Evolutionary conservation across 306 rosid genomes (phyloP).

Genomic region (Cucumis sativus): DNA sequence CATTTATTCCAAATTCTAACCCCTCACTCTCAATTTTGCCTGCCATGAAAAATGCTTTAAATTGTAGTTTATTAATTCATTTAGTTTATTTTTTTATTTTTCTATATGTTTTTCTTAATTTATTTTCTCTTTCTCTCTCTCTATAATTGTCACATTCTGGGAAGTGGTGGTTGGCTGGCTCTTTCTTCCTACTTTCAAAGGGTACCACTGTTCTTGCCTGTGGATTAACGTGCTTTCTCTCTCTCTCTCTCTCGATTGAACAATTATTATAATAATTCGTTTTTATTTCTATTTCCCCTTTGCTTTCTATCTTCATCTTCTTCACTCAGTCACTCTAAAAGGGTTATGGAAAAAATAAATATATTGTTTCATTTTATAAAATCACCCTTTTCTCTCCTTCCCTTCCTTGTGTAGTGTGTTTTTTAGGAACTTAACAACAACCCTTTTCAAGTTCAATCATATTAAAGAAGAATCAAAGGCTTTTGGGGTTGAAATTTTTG

Average conservation of each 20-base stretch:
- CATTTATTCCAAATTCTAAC: too few relatives aligned
- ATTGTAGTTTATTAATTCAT: too few relatives aligned
- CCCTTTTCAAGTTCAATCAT: not conserved
- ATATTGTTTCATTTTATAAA: not conserved
- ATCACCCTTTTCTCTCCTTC: not conserved
- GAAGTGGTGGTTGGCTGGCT: slow-evolving; percentile 7
- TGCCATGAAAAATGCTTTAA: too few relatives aligned
- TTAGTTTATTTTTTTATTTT: too few relatives aligned
- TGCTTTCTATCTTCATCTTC: not conserved
- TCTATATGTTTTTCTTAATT: too few relatives aligned
- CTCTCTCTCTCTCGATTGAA: not conserved
- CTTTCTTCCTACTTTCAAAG: slow-evolving; percentile 5
- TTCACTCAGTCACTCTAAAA: not conserved
- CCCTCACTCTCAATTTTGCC: too few relatives aligned
- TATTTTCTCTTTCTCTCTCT: not conserved
- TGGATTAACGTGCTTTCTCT: slow-evolving; percentile 7
- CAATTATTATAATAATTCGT: not conserved
- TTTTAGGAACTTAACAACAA: slow-evolving; percentile 9
- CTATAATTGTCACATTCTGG: slow-evolving; percentile 13
- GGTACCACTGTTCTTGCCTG: not conserved
- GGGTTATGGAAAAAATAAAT: not conserved
- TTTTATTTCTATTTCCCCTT: not conserved
- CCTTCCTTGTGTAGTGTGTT: slow-evolving; percentile 18
- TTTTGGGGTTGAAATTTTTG: not conserved
- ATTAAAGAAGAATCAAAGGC: not conserved